Conservation (phyloP, 2,329 filamentous ascomycete species). For the Ophiostoma piceae region DNA sequence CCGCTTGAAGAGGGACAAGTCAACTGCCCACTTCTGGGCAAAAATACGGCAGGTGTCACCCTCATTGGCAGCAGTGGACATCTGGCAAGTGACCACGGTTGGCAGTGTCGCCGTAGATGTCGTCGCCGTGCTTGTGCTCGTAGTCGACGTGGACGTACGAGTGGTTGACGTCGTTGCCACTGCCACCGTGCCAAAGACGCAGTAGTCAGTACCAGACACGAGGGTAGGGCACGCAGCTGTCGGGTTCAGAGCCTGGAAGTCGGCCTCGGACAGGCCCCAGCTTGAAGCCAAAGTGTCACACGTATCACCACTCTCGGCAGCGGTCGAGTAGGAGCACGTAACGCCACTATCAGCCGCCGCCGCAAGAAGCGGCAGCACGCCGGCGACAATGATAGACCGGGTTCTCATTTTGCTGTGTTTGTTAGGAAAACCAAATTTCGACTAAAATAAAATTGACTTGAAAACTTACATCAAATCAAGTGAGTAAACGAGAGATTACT, state of each 20-base stretch:
- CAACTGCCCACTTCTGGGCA: background rate
- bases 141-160: background rate
- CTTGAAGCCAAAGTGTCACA: conserved; percentile 24
- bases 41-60: background rate
- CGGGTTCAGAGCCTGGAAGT: conserved; percentile 27
- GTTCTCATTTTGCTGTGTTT: background rate
- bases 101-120: background rate
- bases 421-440: background rate
- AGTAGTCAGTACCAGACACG: background rate
- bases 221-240: conserved; percentile 22
- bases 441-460: background rate
- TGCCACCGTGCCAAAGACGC: background rate
- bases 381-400: background rate
- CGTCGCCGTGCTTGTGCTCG: background rate
- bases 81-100: background rate
- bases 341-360: background rate
- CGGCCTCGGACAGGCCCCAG: conserved; percentile 22
- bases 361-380: background rate
- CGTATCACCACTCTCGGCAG: conserved; percentile 13
- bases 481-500: conserved; percentile 9
- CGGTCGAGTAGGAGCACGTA: conserved; percentile 4
- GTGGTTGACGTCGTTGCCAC: background rate
- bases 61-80: background rate
- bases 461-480: background rate
- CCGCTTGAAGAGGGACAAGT: conserved; percentile 1